A percentile compares a stretch with the other conserved stretches of the same genome.
Conservation (phyloP, 2,329 filamentous ascomycete species). For the Colletotrichum truncatum region DNA sequence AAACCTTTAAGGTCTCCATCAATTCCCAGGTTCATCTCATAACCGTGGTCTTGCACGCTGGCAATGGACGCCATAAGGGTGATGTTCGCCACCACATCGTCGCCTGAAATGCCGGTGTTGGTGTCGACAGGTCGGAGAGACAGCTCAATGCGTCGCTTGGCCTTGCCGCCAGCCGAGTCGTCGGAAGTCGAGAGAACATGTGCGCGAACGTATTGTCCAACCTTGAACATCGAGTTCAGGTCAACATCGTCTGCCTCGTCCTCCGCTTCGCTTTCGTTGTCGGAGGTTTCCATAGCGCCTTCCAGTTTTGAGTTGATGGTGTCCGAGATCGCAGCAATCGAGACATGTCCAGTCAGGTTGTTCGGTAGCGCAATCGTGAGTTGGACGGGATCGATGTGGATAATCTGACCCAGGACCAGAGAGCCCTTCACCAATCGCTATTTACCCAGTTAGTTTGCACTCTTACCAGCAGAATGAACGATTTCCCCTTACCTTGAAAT, state of each 20-base stretch:
- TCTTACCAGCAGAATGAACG: background rate
- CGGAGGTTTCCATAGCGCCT: conserved; percentile 65
- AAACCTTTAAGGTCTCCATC: conserved; percentile 79
- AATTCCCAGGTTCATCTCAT: conserved; percentile 89
- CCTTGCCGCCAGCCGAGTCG: conserved; percentile 67
- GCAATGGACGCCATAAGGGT: conserved; percentile 88
- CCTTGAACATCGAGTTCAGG: conserved; percentile 76
- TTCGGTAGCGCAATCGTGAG: conserved; percentile 88
- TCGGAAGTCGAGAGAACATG: conserved; percentile 83
- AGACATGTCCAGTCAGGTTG: conserved; percentile 88
- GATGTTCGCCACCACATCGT: conserved; percentile 77
- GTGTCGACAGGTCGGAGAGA: conserved; percentile 82
- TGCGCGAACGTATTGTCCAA: conserved; percentile 90
- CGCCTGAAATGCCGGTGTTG: conserved; percentile 78
- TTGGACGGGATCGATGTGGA: conserved; percentile 81
- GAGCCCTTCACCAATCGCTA: conserved; percentile 87
- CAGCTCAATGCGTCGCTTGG: conserved; percentile 85
- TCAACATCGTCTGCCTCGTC: conserved; percentile 67
- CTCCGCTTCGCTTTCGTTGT: conserved; percentile 64
- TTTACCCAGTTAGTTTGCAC: conserved; percentile 40
- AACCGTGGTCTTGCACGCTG: conserved; percentile 95
- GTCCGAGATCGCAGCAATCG: conserved; percentile 91
- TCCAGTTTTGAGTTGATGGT: conserved; percentile 81
- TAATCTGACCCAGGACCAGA: conserved; percentile 86
- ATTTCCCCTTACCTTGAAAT: conserved; percentile 75